Evolutionary conservation across 176 grass and related monocot genomes (phyloP), one percentile per base, ranked within the genome.

Genomic region (Juncus effusus): DNA sequence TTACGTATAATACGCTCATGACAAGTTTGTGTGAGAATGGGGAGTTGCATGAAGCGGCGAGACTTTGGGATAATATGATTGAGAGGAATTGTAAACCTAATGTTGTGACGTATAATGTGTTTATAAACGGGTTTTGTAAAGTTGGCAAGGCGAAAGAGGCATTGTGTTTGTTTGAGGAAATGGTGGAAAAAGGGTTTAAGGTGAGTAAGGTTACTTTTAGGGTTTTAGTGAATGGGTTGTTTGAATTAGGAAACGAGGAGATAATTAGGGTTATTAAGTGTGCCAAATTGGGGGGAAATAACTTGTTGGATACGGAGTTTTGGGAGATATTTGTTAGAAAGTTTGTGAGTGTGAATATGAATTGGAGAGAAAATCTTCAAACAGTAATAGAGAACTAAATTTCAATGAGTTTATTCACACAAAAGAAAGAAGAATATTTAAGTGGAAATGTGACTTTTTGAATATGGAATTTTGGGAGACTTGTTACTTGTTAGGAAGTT

Each of bases 61-160:
- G 51, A 57, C 54, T 95, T 6, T 95, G 85, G 86, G 90, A 95
- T 67, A 79, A 95, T 60, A 90, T 95, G 80, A 63, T 90, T 5
- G 82, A 90, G 57, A 77, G 75, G 38, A 60, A 67, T 39, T 95
- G 87, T 52, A 36, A 54, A 42, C 86, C 90, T 52, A 95, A 86
- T 77, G 58, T 70, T 28, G 54, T 84, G 69, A 86, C 70, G 13
- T 95, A 90, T 9, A 81, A 90, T 56, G 83, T 81, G n/a, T 69
- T 86, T 6, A 90, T 95, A 74, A 84, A 81, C 19, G 85, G 90
- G 15, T 89, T 95, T 14, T 89, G 85, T 57, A 84, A 82, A 67
- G 79, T 74, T 8, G 77, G 80, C 40, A 89, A 90, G 42, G 51
- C 79, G 42, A 13, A 70, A 58, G 80, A 90, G 77, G 90, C 57